Evolutionary conservation across 345 rosid species (phyloP), one percentile per base, ranked within the genome.

Genomic region (Gossypium sturtianum): DNA sequence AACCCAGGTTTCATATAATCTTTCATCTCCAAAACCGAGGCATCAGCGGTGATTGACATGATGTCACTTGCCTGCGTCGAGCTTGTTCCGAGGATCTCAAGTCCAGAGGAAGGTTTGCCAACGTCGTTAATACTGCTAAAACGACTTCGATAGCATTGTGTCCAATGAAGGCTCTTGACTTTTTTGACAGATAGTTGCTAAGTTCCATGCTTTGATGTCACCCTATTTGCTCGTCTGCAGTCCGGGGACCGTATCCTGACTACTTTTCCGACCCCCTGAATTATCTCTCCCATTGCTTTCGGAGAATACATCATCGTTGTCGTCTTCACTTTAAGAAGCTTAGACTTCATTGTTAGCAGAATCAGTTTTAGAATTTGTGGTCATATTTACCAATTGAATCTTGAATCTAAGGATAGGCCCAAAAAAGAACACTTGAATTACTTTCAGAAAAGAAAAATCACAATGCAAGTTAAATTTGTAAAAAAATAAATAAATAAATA

Each of bases 1-100:
- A 13, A 90, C 97, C 47, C 97, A 34, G 41, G 41, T 34, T 94
- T 88, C 93, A 34, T 34, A 17, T 80, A 89, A 73, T 93, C 51
- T 19, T 4, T 91, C 96, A 41, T 94, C 94, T 63, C 97, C 98
- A 41, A 94, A 92, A 34, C 86, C 0, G 94, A 94, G 16, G 96
- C 93, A 67, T 91, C 98, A 20, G 98, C 97, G 59, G 98, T 97
- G 54, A 91, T 90, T 66, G 89, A 90, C 71, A 91, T 93, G 70
- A 94, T 86, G 74, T 91, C 85, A 60, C 87, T 92, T 43, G 77
- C 84, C 12, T 76, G 85, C 1, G 75, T 54, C 1, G 84, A 82
- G 57, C 73, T 67, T 2, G 76, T 48, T 57, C 41, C 66, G 13
- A 80, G 76, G 19, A 76, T 52, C n/a, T 7, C 82, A 10, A 62